Evolutionary conservation across 495 filamentous ascomycete genomes (phyloP).

Genomic region (Aspergillus hancockii): DNA sequence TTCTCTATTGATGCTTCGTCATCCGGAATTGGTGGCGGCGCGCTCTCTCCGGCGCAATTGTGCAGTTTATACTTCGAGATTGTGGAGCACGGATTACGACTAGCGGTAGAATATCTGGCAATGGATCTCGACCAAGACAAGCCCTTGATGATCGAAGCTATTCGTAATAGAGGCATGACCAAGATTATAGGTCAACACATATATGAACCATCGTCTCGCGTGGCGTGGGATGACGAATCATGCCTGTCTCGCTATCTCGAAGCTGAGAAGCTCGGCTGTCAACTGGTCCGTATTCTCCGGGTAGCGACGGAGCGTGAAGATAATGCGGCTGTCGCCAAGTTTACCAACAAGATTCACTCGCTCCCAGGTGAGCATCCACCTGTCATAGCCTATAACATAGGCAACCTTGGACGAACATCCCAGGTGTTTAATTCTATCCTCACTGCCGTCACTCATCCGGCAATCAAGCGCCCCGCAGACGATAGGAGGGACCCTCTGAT

Average conservation of each 20-base stretch:
- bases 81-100: conserved; percentile 66
- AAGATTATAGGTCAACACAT: conserved; percentile 73
- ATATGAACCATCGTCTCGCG: conserved; percentile 49
- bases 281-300: conserved; percentile 67
- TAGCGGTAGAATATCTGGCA: conserved; percentile 73
- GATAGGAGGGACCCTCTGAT: conserved; percentile 44
- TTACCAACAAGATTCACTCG: conserved; percentile 48
- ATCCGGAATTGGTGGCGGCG: conserved; percentile 28
- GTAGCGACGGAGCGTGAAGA: conserved; percentile 61
- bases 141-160: conserved; percentile 42
- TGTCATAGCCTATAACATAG: conserved; percentile 73
- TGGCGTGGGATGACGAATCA: conserved; percentile 62
- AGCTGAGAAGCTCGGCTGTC: conserved; percentile 65
- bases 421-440: conserved; percentile 68
- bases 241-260: conserved; percentile 56
- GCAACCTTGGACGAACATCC: conserved; percentile 65
- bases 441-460: conserved; percentile 67
- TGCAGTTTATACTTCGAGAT: conserved; percentile 39
- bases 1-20: conserved; percentile 62
- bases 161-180: conserved; percentile 60
- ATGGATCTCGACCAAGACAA: conserved; percentile 61
- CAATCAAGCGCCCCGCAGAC: conserved; percentile 43
- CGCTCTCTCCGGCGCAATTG: conserved; percentile 20
- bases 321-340: conserved; percentile 56
- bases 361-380: conserved; percentile 45